phyloP scores from a whole-genome alignment of 805 yeast species.

The Saturnispora besseyi region DNA sequence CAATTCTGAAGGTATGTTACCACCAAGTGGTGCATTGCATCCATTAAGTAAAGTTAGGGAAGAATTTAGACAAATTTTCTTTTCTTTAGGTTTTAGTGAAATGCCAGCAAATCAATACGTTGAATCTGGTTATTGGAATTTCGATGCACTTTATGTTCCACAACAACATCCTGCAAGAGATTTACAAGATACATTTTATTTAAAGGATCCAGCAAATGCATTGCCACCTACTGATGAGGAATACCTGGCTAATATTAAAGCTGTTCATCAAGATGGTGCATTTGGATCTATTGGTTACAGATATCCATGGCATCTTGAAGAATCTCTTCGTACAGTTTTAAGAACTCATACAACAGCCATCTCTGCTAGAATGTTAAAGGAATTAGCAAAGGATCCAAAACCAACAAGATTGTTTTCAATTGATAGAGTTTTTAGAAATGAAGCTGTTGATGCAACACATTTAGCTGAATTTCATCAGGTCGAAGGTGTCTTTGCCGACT shows the following conservation, averaged over 20 bases:
- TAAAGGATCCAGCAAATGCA: conserved; percentile 84
- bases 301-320: conserved; percentile 93
- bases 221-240: conserved; percentile 72
- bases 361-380: conserved; percentile 77
- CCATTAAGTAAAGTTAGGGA: conserved; percentile 95
- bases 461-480: conserved; percentile 99
- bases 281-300: conserved; percentile 96
- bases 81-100: conserved; percentile 96
- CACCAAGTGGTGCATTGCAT: conserved; percentile 88
- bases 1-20: conserved; percentile 84
- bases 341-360: conserved; percentile 98
- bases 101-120: conserved; percentile 99
- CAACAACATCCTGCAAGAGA: conserved; percentile 99
- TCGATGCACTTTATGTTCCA: conserved; percentile 92
- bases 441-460: conserved; percentile 99
- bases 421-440: conserved; percentile 98
- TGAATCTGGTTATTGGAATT: conserved; percentile 98
- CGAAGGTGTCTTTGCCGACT: conserved; percentile 98
- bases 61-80: conserved; percentile 96
- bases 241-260: conserved; percentile 69
- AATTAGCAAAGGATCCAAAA: conserved; percentile 78
- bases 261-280: conserved; percentile 83
- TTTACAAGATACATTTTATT: conserved; percentile 94
- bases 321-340: conserved; percentile 81
- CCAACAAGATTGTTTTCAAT: conserved; percentile 91